Conservation (phyloP, 345 rosid species). For the Citrus maxima region DNA sequence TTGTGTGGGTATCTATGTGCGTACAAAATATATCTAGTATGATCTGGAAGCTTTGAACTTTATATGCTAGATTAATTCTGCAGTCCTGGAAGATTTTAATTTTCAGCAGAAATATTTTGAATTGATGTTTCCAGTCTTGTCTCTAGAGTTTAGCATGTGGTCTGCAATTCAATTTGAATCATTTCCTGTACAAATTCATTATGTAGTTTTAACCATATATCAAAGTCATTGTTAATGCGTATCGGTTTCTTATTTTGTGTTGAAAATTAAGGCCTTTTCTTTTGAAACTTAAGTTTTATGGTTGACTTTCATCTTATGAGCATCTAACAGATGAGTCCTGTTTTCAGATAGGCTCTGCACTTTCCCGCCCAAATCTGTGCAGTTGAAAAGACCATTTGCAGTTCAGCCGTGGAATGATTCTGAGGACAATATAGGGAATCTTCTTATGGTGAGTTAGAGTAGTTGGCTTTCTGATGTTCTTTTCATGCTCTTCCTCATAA, state of each 20-base stretch:
- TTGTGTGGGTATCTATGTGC: not conserved
- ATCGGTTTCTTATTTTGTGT: not conserved
- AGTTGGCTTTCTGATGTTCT: not conserved
- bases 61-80: not conserved
- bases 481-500: not conserved
- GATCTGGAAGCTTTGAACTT: not conserved
- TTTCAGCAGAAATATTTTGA: not conserved
- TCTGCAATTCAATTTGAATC: not conserved
- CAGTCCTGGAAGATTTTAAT: not conserved
- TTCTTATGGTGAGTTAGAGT: conserved; percentile 72
- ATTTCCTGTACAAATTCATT: not conserved
- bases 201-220: not conserved
- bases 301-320: conserved; percentile 4
- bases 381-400: conserved; percentile 62
- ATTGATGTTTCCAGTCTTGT: not conserved
- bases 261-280: not conserved
- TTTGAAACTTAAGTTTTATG: not conserved
- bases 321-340: conserved; percentile 11
- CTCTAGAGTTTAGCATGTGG: not conserved
- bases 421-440: conserved; percentile 83
- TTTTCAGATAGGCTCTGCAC: conserved; percentile 54
- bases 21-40: not conserved
- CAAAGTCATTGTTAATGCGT: not conserved
- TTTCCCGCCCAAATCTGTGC: conserved; percentile 69
- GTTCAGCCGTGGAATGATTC: conserved; percentile 77